phyloP scores from a whole-genome alignment of 2,329 filamentous ascomycete species.

The Simplicillium aogashimaense region DNA sequence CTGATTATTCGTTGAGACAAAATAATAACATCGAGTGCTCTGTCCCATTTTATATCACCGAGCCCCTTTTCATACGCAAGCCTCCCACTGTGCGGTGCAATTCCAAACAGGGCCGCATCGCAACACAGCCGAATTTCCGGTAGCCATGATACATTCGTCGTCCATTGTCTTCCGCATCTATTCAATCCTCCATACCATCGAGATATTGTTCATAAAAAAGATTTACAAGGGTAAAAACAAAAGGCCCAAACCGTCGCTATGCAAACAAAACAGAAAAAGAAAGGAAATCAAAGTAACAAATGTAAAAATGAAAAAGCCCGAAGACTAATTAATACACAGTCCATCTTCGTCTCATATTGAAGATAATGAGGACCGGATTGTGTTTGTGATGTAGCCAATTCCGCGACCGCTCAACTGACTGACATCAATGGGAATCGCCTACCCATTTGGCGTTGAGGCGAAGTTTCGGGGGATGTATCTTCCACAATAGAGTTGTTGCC shows the following conservation, averaged over 20 bases:
- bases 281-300: background rate
- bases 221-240: constrained; percentile 8
- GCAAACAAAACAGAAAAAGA: constrained; percentile 20
- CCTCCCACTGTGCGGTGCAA: too few species aligned
- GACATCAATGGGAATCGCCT: constrained; percentile 56
- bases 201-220: constrained; percentile 4
- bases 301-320: constrained; percentile 1
- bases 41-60: too few species aligned
- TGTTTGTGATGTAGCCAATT: constrained; percentile 5
- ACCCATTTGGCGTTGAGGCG: constrained; percentile 38
- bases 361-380: background rate
- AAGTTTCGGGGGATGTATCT: constrained; percentile 39
- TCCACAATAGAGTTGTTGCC: constrained; percentile 43
- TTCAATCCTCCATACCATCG: too few species aligned
- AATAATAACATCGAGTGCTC: too few species aligned
- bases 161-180: too few species aligned
- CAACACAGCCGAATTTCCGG: too few species aligned
- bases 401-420: constrained; percentile 33
- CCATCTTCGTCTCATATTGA: background rate
- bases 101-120: too few species aligned
- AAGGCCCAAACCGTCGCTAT: constrained; percentile 23
- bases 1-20: too few species aligned
- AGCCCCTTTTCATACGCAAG: too few species aligned
- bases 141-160: too few species aligned
- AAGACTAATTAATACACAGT: background rate